A percentile compares a stretch with the other conserved stretches of the same genome.
These are phyloP conservation scores for Podaxis sp. DNA, from an alignment of 768 basidiomycete genomes.

Conservation along the genomic window DNA sequence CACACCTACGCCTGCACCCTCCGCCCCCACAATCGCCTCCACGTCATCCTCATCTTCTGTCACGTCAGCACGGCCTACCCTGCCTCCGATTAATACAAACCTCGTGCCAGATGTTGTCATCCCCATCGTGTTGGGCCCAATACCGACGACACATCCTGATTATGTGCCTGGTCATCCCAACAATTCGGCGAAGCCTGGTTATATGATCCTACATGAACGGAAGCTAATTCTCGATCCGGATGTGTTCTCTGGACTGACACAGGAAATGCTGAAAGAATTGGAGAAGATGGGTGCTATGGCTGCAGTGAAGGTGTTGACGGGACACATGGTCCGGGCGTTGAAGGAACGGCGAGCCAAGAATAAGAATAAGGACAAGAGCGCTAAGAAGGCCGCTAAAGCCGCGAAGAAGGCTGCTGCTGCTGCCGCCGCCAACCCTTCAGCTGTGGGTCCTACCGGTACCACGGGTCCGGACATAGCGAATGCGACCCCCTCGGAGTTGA, in stretches of 20 bases:
- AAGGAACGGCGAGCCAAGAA: conserved; percentile 67
- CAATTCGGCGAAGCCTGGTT: conserved; percentile 52
- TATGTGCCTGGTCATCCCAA: conserved; percentile 46
- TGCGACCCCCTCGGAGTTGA: conserved; percentile 8
- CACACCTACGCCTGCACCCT: conserved; percentile 24
- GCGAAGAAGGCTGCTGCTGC: conserved; percentile 27
- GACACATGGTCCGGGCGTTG: conserved; percentile 80
- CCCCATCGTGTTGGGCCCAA: conserved; percentile 75
- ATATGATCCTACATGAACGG: conserved; percentile 83
- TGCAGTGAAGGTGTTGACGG: conserved; percentile 79
- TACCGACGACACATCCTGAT: conserved; percentile 62
- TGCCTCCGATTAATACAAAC: conserved; percentile 16
- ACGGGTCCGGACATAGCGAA: conserved; percentile 6
- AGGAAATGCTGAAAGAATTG: conserved; percentile 70
- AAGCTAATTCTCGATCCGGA: conserved; percentile 82
- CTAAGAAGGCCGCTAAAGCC: conserved; percentile 26
- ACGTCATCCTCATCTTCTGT: conserved; percentile 12
- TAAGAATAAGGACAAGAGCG: conserved; percentile 40
- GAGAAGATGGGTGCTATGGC: conserved; percentile 81
- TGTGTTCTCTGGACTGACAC: conserved; percentile 77
- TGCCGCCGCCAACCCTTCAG: conserved; percentile 5
- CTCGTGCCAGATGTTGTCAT: conserved; percentile 58
- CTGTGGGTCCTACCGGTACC: background rate
- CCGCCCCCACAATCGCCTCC: conserved; percentile 15
- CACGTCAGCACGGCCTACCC: conserved; percentile 16